Percentiles rank a stretch among this genome's conserved stretches.
Conservation (phyloP, 805 yeast genomes). For the Wickerhamiella spandovensis region DNA sequence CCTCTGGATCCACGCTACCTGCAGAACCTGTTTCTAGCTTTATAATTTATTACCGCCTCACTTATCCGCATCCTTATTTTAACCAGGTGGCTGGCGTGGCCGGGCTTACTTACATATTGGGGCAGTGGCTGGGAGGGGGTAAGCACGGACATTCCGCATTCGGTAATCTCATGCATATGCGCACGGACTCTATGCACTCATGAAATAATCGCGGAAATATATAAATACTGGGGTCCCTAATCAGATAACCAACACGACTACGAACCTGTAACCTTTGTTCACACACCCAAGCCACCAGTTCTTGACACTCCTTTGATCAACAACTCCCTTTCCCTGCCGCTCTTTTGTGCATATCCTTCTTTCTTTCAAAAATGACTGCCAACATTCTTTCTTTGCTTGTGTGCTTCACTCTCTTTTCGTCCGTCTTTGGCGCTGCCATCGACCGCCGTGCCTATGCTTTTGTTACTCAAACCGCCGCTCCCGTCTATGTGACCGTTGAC, state of each 20-base stretch:
- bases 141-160: neutral
- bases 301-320: neutral
- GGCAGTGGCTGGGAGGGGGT: neutral
- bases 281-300: neutral
- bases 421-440: constrained; percentile 3
- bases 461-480: constrained; percentile 12
- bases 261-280: neutral
- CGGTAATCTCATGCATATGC: neutral
- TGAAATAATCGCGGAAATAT: neutral
- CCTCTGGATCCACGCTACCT: too few relatives aligned
- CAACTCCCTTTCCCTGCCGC: neutral
- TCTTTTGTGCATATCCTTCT: neutral
- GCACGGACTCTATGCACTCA: neutral
- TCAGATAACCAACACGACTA: neutral
- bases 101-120: neutral
- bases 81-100: neutral
- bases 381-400: constrained; percentile 1
- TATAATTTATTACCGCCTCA: too few relatives aligned
- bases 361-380: neutral
- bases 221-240: neutral
- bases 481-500: constrained; percentile 15
- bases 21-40: too few relatives aligned
- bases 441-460: constrained; percentile 11
- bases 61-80: too few relatives aligned
- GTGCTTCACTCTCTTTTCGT: constrained; percentile 4